Conservation (phyloP, 2,329 filamentous ascomycete genomes). For the Ophiostoma sp. region DNA sequence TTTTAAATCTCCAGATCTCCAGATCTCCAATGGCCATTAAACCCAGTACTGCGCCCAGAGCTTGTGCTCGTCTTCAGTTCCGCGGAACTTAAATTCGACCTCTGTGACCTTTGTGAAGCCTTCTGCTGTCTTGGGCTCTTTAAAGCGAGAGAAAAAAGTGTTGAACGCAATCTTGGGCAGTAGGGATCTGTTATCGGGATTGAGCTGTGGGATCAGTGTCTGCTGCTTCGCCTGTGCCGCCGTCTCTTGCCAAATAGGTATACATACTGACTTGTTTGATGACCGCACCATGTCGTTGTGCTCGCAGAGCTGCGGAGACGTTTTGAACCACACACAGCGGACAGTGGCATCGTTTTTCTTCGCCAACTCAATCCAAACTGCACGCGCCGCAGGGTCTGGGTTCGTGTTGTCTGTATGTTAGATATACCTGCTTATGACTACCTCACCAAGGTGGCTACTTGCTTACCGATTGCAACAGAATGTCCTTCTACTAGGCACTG, state of each 20-base stretch:
- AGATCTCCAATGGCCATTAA: slow-evolving; percentile 33
- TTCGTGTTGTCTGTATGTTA: slow-evolving; percentile 84
- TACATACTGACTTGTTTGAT: slow-evolving; percentile 39
- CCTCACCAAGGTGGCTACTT: neutral
- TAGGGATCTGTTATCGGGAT: slow-evolving; percentile 70
- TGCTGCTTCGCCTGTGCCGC: neutral
- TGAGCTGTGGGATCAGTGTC: slow-evolving; percentile 44
- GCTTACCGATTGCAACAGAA: slow-evolving; percentile 68
- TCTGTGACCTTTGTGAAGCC: slow-evolving; percentile 77
- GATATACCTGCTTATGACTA: neutral
- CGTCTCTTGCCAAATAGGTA: neutral
- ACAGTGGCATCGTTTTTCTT: slow-evolving; percentile 66
- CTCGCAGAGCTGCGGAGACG: slow-evolving; percentile 62
- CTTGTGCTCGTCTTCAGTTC: slow-evolving; percentile 60
- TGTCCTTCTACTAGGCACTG: slow-evolving; percentile 58
- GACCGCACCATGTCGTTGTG: slow-evolving; percentile 86
- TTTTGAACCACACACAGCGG: slow-evolving; percentile 80
- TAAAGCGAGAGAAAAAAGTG: slow-evolving; percentile 67
- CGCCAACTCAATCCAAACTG: slow-evolving; percentile 73
- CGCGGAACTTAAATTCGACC: slow-evolving; percentile 71
- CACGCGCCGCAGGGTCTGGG: slow-evolving; percentile 68
- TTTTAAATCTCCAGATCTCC: neutral
- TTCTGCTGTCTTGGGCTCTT: slow-evolving; percentile 65
- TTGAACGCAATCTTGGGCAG: slow-evolving; percentile 78
- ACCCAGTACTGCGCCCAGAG: slow-evolving; percentile 77